Percentiles rank a stretch among this genome's conserved stretches.
Conservation (phyloP, 176 grass and related monocot species). For the Phyllostachys edulis region DNA sequence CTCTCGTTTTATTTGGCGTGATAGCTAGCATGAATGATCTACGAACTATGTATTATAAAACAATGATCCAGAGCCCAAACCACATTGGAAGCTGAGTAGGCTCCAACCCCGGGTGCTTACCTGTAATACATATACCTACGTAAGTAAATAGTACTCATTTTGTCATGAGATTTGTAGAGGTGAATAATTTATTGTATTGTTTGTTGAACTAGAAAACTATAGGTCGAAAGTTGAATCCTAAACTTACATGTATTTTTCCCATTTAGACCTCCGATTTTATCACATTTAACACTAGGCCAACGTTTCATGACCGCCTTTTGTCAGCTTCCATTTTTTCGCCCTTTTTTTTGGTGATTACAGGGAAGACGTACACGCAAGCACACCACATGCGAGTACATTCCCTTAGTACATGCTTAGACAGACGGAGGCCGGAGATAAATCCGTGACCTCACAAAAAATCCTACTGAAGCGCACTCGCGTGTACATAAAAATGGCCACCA, state of each 20-base stretch:
- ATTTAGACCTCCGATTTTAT: too few species aligned
- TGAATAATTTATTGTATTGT: neutral
- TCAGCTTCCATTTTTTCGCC: too few species aligned
- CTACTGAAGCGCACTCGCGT: too few species aligned
- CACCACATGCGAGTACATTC: too few species aligned
- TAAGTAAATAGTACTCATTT: neutral
- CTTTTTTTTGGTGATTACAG: too few species aligned
- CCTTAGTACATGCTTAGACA: too few species aligned
- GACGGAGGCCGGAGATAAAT: too few species aligned
- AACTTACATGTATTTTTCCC: neutral
- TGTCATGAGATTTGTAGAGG: neutral
- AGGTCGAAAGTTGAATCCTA: neutral
- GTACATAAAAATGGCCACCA: accelerated
- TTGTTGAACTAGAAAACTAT: neutral
- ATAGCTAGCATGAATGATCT: neutral
- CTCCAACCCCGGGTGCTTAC: neutral
- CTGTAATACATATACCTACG: neutral
- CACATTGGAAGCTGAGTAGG: neutral
- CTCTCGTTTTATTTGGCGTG: neutral
- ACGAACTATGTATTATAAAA: neutral
- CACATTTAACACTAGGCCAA: too few species aligned
- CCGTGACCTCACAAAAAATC: accelerated
- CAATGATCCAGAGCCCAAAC: neutral
- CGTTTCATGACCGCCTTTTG: too few species aligned
- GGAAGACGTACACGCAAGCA: too few species aligned